Base-by-base conservation (phyloP, 2,329 filamentous ascomycete genomes). In the Pseudopyricularia javanii region DNA sequence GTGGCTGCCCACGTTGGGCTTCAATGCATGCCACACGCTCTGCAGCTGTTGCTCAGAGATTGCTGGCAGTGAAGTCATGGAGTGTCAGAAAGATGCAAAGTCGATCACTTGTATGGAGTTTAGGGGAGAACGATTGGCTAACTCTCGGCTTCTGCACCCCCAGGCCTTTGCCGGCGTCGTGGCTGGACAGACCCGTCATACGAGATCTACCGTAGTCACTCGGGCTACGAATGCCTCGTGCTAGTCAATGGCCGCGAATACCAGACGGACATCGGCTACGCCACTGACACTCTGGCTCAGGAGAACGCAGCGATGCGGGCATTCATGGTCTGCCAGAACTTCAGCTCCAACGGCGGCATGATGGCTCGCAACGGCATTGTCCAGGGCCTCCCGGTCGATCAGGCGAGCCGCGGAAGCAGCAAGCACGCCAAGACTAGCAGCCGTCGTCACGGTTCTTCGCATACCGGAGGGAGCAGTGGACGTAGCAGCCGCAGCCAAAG, bases 281-380 rank as follows among this genome's bases (percentile, higher is more conserved):
- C 87, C 66, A 87, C 85, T 57, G 87, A 91, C 66, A 74, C 80
- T 49, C 76, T 95, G 59, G 91, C 91, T 48, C 88, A 90, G 64
- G 91, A 97, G 68, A 93, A 91, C 62, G 91, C 91, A 26, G 91
- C 91, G 56, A 94, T 94, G 80, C 86, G 90, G 57, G 91, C 91
- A 54, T 97, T 95, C 70, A 91, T 95, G 82, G 93, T 96, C 60
- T 96, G 91, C 75, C 86, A 90, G 58, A 95, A 95, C 76, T 96
- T 96, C 72, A 95, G 89, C 53, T 88, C 94, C 68, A 96, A 95
- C 66, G 90, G 94, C 62, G 91, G 91, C 66, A 95, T 95, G 89
- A 74, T 84, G 57, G 81, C 80, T 57, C 78, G 80, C 58, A 85
- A 84, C 62, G 81, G 81, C 45, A 82, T 84, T 57, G 80, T 85